Evolutionary conservation across 106 monocot species (phyloP).

Genomic region (Ottelia alismoides): DNA sequence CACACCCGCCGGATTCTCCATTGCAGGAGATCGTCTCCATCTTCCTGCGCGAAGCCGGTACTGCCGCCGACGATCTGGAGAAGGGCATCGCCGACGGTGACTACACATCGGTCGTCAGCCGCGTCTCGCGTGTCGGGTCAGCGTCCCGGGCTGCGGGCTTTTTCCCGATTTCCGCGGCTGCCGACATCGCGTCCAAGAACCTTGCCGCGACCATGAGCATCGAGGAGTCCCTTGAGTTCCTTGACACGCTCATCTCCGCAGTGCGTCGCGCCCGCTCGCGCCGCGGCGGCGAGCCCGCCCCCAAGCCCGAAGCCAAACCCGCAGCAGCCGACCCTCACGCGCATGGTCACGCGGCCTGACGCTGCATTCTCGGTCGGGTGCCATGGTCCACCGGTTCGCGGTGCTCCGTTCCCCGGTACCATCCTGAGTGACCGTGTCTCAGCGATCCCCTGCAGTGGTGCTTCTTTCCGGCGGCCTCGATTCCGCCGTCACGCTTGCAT

Average conservation of each 20-base stretch:
- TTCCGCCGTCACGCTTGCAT: too few species aligned
- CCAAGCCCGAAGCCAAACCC: not conserved
- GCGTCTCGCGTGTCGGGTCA: not conserved
- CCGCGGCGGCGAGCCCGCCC: not conserved
- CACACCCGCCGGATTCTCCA: not conserved
- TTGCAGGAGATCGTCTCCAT: not conserved
- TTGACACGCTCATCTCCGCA: too few species aligned
- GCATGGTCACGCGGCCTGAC: too few species aligned
- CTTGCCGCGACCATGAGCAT: not conserved
- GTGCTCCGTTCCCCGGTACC: too few species aligned
- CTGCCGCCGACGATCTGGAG: not conserved
- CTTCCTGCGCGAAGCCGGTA: not conserved
- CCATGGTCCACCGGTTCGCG: too few species aligned
- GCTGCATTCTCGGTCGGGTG: too few species aligned
- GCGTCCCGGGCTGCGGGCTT: too few species aligned
- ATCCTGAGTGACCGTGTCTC: too few species aligned
- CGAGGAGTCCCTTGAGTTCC: not conserved
- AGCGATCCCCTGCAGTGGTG: too few species aligned
- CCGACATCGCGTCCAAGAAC: not conserved
- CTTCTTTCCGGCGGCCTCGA: too few species aligned
- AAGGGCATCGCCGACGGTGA: too few species aligned
- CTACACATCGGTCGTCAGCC: not conserved
- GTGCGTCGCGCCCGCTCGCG: not conserved
- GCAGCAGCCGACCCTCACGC: too few species aligned
- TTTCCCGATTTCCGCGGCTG: not conserved